Conservation (phyloP, 768 basidiomycete genomes). For the Ramaria rubella region DNA sequence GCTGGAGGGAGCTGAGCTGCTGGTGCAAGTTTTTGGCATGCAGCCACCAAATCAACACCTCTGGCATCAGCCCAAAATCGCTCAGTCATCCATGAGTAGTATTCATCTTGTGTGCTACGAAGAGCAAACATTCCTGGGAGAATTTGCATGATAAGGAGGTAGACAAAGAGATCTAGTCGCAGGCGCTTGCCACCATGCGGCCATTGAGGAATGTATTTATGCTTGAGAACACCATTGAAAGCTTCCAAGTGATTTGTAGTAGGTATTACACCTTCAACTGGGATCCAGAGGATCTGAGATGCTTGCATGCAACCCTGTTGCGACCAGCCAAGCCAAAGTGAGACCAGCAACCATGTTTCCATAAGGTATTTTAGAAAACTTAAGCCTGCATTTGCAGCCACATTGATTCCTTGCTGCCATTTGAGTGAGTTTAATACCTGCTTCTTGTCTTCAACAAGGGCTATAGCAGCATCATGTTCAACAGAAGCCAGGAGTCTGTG, state of each 20-base stretch:
- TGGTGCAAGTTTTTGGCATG: not conserved
- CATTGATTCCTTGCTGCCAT: slow-evolving; percentile 19
- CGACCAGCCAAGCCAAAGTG: not conserved
- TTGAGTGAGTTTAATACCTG: not conserved
- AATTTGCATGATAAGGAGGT: not conserved
- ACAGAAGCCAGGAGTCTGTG: slow-evolving; percentile 19
- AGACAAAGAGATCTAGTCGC: slow-evolving; percentile 12
- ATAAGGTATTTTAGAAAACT: not conserved
- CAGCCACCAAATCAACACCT: not conserved
- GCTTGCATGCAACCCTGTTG: not conserved
- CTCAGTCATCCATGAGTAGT: not conserved
- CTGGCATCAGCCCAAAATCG: not conserved
- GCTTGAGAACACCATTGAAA: slow-evolving; percentile 32
- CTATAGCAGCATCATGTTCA: slow-evolving; percentile 21
- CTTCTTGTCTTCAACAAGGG: slow-evolving; percentile 6
- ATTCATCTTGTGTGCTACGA: not conserved
- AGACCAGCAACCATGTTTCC: not conserved
- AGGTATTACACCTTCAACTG: slow-evolving; percentile 25
- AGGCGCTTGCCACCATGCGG: slow-evolving; percentile 25
- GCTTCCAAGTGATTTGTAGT: slow-evolving; percentile 35
- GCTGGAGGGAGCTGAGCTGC: not conserved
- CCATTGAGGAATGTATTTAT: slow-evolving; percentile 22
- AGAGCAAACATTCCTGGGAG: not conserved
- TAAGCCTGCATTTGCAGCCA: slow-evolving; percentile 11
- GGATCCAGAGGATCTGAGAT: slow-evolving; percentile 16